A percentile compares a stretch with the other conserved stretches of the same genome.
Evolutionary conservation across 306 rosid species (phyloP).

Genomic region (Quercus engelmannii): DNA sequence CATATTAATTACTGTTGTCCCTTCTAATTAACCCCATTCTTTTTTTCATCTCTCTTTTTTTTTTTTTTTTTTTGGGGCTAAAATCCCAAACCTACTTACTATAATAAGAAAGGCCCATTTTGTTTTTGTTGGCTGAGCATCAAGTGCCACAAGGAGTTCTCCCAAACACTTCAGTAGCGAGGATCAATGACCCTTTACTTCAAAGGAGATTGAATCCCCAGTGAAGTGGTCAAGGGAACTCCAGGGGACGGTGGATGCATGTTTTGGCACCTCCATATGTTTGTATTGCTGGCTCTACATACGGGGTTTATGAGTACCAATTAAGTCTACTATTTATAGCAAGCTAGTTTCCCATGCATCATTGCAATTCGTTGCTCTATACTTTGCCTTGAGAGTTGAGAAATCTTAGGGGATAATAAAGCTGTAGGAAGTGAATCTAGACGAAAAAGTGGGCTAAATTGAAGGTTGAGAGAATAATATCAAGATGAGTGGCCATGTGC

Average conservation of each 20-base stretch:
- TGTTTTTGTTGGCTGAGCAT: background rate
- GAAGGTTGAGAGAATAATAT: too few relatives aligned
- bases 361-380: background rate
- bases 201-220: background rate
- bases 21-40: too few relatives aligned
- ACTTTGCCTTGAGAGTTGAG: too few relatives aligned
- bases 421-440: slow-evolving; percentile 32
- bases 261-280: background rate
- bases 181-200: too few relatives aligned
- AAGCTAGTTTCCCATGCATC: too few relatives aligned
- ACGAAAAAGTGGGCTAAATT: slow-evolving; percentile 29
- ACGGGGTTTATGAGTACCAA: background rate
- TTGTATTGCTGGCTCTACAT: slow-evolving; percentile 3
- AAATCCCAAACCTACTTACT: too few relatives aligned
- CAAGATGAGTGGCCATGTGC: slow-evolving; percentile 19
- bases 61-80: too few relatives aligned
- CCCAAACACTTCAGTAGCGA: slow-evolving; percentile 45
- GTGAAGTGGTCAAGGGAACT: slow-evolving; percentile 53
- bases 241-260: slow-evolving; percentile 21
- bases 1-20: too few relatives aligned
- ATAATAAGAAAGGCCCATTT: too few relatives aligned
- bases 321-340: background rate
- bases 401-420: background rate
- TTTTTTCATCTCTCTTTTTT: too few relatives aligned
- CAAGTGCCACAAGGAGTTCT: slow-evolving; percentile 37